Evolutionary conservation across 257 asterid genomes (phyloP).

Genomic region (Solanum chiquidenum): DNA sequence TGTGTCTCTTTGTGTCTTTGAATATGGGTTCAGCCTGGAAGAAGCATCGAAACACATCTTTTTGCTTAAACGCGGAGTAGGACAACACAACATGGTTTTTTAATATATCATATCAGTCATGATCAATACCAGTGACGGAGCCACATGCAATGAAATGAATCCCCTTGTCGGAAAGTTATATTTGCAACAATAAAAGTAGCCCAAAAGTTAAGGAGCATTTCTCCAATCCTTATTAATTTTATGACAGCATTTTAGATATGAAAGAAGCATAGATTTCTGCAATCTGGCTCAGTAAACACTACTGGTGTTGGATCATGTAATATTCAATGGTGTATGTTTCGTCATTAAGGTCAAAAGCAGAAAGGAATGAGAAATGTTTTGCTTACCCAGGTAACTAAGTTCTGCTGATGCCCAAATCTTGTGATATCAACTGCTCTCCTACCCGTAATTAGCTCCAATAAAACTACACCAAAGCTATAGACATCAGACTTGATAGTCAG

Average conservation of each 20-base stretch:
- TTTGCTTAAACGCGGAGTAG: neutral
- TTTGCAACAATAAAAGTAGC: neutral
- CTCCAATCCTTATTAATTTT: neutral
- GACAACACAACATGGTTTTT: neutral
- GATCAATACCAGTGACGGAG: neutral
- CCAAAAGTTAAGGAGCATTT: neutral
- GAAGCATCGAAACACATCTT: neutral
- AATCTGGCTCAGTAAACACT: neutral
- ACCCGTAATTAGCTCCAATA: constrained; percentile 72
- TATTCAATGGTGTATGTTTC: neutral
- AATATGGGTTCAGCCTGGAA: constrained; percentile 56
- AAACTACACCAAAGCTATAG: constrained; percentile 78
- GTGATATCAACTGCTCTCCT: constrained; percentile 51
- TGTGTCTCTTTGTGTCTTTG: constrained; percentile 45
- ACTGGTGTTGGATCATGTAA: neutral
- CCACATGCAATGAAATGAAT: neutral
- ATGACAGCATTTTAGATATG: neutral
- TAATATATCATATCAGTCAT: neutral
- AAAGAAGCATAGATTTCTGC: neutral
- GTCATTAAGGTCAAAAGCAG: neutral
- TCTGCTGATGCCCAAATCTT: constrained; percentile 30
- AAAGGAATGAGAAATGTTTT: neutral
- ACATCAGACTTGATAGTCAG: constrained; percentile 70
- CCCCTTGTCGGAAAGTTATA: neutral
- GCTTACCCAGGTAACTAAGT: constrained; percentile 65